phyloP scores from a whole-genome alignment of 768 basidiomycete species.

The Pleurotus eryngii region DNA sequence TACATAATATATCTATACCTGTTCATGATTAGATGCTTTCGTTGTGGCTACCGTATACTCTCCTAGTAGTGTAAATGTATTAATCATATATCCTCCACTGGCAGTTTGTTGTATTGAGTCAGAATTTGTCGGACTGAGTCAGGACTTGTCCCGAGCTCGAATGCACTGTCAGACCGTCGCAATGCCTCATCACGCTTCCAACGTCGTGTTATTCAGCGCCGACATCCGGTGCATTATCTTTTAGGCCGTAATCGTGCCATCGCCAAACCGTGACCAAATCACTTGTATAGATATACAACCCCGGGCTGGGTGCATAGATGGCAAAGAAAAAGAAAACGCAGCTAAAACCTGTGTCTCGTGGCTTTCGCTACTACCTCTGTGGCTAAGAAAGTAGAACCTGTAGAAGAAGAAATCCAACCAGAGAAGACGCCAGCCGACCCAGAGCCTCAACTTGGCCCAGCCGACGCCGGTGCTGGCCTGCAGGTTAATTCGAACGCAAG shows the following conservation, averaged over 20 bases:
- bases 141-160: no score
- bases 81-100: background rate
- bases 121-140: no score
- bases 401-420: constrained; percentile 21
- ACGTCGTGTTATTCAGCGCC: background rate
- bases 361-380: constrained; percentile 83
- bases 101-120: background rate
- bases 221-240: background rate
- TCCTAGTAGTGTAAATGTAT: background rate
- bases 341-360: constrained; percentile 68
- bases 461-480: constrained; percentile 5
- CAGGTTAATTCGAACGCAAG: constrained; percentile 19
- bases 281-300: no score
- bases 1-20: constrained; percentile 3
- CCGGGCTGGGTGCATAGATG: constrained; percentile 34
- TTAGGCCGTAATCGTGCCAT: no score
- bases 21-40: constrained; percentile 8
- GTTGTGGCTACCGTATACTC: background rate
- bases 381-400: constrained; percentile 63
- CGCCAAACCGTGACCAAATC: no score
- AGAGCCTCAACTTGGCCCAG: constrained; percentile 1
- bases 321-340: constrained; percentile 86
- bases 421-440: constrained; percentile 27
- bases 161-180: background rate
- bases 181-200: background rate